Conservation (phyloP, 371 early-diverging fungal species). For the Lichtheimia ramosa region DNA sequence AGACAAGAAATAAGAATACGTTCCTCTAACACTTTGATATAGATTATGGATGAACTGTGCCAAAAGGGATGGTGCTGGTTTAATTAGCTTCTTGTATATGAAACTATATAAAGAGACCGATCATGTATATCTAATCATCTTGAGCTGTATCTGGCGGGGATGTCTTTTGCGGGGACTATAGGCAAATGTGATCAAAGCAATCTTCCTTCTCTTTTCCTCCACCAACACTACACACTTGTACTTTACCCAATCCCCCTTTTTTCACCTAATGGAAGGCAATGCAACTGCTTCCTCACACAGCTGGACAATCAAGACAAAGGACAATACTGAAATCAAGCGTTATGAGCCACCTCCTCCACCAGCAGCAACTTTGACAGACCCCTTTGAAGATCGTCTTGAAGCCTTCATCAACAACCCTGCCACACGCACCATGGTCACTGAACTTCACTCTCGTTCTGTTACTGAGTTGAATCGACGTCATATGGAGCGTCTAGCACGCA, state of each 20-base stretch:
- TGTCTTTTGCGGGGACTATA: no score
- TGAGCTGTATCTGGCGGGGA: no score
- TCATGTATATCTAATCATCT: no score
- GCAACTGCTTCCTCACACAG: neutral
- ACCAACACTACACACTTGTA: neutral
- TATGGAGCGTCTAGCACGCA: constrained; percentile 19
- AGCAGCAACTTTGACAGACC: neutral
- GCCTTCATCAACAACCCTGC: constrained; percentile 7
- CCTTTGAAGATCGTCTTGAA: constrained; percentile 17
- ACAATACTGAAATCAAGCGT: neutral
- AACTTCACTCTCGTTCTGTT: constrained; percentile 10
- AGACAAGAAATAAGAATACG: neutral
- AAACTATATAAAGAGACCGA: no score
- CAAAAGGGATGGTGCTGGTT: constrained; percentile 15
- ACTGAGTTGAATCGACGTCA: constrained; percentile 19
- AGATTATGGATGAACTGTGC: constrained; percentile 35
- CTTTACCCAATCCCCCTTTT: no score
- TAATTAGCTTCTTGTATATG: neutral
- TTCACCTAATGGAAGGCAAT: neutral
- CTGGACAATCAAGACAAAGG: neutral
- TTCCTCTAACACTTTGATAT: neutral
- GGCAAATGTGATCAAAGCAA: no score
- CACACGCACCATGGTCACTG: constrained; percentile 7
- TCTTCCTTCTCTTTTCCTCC: neutral
- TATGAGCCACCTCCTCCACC: neutral